Evolutionary conservation across 1,139 yeast species (phyloP).

Genomic region (Scheffersomyces cryptocercus): DNA sequence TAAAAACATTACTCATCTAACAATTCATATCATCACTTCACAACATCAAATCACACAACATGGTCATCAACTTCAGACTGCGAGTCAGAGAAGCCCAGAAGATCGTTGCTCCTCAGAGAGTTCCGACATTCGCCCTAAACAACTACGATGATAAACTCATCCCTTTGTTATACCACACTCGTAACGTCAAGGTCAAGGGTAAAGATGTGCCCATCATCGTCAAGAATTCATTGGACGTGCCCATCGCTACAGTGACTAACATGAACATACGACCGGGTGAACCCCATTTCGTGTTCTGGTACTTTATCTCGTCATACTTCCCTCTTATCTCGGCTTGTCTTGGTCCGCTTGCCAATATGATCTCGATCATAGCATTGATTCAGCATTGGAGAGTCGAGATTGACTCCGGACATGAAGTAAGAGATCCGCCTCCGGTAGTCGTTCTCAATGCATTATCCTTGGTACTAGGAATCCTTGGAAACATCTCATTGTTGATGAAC

Average conservation of each 20-base stretch:
- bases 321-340: conserved; percentile 76
- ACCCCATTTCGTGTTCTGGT: conserved; percentile 54
- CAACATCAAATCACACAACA: not conserved
- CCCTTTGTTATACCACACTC: conserved; percentile 6
- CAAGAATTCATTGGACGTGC: conserved; percentile 31
- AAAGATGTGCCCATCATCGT: conserved; percentile 21
- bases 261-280: conserved; percentile 50
- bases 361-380: conserved; percentile 69
- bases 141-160: conserved; percentile 6
- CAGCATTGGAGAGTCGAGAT: conserved; percentile 61
- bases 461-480: conserved; percentile 64
- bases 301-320: conserved; percentile 59
- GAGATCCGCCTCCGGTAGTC: conserved; percentile 46
- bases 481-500: conserved; percentile 64
- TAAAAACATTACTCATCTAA: no score
- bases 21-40: not conserved
- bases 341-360: conserved; percentile 76
- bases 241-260: conserved; percentile 30
- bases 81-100: not conserved
- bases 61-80: not conserved
- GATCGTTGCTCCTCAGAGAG: not conserved
- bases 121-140: not conserved
- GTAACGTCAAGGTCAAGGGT: conserved; percentile 2
- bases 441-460: conserved; percentile 63
- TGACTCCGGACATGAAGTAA: conserved; percentile 20